These are phyloP conservation scores for Fusarium miscanthi DNA, from an alignment of 2,329 filamentous ascomycete species.

Conservation along the genomic window DNA sequence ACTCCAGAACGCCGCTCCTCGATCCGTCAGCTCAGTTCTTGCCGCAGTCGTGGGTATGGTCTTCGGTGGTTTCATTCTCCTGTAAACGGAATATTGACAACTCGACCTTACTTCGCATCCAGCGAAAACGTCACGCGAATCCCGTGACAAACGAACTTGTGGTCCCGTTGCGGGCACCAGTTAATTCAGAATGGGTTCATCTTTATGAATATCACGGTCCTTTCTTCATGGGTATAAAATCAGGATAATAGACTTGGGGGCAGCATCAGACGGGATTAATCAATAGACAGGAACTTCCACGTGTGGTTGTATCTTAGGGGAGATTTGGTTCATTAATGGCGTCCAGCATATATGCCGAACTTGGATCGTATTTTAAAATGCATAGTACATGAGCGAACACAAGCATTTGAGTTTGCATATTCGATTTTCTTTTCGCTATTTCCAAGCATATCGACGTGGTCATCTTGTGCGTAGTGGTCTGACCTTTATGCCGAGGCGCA, in stretches of 20 bases:
- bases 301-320: constrained; percentile 24
- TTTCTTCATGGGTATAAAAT: constrained; percentile 38
- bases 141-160: constrained; percentile 7
- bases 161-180: background rate
- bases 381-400: constrained; percentile 37
- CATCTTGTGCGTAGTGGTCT: background rate
- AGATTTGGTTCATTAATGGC: constrained; percentile 36
- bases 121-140: background rate
- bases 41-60: constrained; percentile 46
- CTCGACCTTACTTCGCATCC: background rate
- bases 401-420: constrained; percentile 16
- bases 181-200: constrained; percentile 25
- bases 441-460: background rate
- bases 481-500: background rate
- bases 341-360: constrained; percentile 34
- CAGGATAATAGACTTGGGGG: constrained; percentile 40
- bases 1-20: constrained; percentile 53
- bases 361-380: constrained; percentile 35
- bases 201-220: constrained; percentile 44
- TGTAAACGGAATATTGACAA: constrained; percentile 29
- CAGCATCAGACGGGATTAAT: constrained; percentile 28
- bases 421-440: background rate
- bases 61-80: constrained; percentile 45
- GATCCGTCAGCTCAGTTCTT: constrained; percentile 39
- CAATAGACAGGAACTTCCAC: constrained; percentile 34